phyloP scores from a whole-genome alignment of 1,284 basidiomycete genomes.

The Mycena citricolor region DNA sequence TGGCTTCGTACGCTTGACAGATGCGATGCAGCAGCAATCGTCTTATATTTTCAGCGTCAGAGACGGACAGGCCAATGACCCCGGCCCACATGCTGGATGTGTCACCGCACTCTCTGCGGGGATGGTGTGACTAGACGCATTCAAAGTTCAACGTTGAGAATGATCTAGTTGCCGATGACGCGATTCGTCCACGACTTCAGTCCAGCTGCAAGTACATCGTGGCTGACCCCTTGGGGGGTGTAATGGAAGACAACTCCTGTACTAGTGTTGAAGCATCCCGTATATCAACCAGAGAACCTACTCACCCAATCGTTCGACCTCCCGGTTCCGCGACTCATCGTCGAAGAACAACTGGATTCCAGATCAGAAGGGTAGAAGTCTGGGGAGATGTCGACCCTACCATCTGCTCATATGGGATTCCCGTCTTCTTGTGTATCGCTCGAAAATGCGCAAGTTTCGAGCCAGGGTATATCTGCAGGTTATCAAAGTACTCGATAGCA shows the following conservation, averaged over 20 bases:
- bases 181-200: constrained; percentile 65
- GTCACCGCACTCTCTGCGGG: too few relatives aligned
- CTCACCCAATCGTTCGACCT: constrained; percentile 71
- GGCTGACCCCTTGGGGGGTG: constrained; percentile 53
- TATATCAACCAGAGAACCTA: constrained; percentile 2
- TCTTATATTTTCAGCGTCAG: too few relatives aligned
- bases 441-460: constrained; percentile 84
- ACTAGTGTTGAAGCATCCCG: not conserved
- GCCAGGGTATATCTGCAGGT: constrained; percentile 85
- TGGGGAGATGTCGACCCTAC: constrained; percentile 36
- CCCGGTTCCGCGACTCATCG: constrained; percentile 75
- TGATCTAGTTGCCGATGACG: too few relatives aligned
- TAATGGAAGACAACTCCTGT: constrained; percentile 72
- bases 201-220: constrained; percentile 58
- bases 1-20: too few relatives aligned
- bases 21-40: too few relatives aligned
- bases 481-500: constrained; percentile 74
- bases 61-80: too few relatives aligned
- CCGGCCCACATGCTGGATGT: too few relatives aligned
- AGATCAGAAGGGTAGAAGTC: constrained; percentile 6
- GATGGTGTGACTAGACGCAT: too few relatives aligned
- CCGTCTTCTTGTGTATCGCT: constrained; percentile 72
- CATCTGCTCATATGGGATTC: constrained; percentile 84
- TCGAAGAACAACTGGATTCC: constrained; percentile 80
- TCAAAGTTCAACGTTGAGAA: too few relatives aligned